phyloP scores from a whole-genome alignment of 129 eudicot genomes.

The Heracleum sosnowskyi region DNA sequence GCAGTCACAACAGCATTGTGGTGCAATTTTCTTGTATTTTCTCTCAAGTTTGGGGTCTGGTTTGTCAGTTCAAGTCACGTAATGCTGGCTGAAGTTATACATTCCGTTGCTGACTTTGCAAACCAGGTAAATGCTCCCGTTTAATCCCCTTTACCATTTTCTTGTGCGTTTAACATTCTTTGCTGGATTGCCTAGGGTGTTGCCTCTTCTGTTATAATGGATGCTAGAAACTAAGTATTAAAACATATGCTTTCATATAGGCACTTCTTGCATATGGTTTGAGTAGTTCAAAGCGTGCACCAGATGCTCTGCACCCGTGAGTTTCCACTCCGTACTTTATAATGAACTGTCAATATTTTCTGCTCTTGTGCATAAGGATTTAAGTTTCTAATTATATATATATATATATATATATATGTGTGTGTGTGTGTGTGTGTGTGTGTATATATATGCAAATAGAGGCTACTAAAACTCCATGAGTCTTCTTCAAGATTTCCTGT shows the following conservation, averaged over 20 bases:
- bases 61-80: slow-evolving; percentile 84
- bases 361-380: neutral
- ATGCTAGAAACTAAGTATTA: slow-evolving; percentile 13
- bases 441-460: neutral
- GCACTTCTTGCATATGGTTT: slow-evolving; percentile 96
- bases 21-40: slow-evolving; percentile 95
- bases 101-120: slow-evolving; percentile 94
- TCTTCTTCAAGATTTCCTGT: neutral
- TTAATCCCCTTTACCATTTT: neutral
- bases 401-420: too few relatives aligned
- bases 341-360: neutral
- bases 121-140: slow-evolving; percentile 54
- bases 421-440: too few relatives aligned
- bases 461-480: neutral
- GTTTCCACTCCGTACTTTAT: slow-evolving; percentile 20
- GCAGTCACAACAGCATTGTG: slow-evolving; percentile 93
- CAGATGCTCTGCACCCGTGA: slow-evolving; percentile 99
- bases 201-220: neutral
- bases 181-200: neutral
- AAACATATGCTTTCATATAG: slow-evolving; percentile 30
- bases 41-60: slow-evolving; percentile 98
- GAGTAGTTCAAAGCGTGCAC: slow-evolving; percentile 95
- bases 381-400: neutral
- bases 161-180: neutral
- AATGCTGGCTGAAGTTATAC: slow-evolving; percentile 89